These are phyloP conservation scores for Phytophthora rubi DNA, from an alignment of 352 stramenopile genomes.

Conservation along the genomic window DNA sequence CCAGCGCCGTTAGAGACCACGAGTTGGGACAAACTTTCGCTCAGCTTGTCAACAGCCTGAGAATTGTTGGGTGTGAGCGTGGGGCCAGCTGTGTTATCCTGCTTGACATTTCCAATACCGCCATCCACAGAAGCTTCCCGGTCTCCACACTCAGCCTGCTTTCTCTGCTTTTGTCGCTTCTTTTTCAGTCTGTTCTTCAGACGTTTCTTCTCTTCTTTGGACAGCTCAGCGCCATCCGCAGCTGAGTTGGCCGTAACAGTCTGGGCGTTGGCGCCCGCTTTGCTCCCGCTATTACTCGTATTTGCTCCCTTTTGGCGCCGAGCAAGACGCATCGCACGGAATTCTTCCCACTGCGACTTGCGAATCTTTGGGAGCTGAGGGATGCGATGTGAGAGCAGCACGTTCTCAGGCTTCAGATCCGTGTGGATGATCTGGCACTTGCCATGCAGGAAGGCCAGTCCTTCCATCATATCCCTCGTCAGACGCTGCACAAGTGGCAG, in stretches of 20 bases:
- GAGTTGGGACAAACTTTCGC: constrained; percentile 30
- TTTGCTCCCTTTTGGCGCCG: constrained; percentile 54
- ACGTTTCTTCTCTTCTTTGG: constrained; percentile 92
- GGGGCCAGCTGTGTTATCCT: constrained; percentile 32
- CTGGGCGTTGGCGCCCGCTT: background rate
- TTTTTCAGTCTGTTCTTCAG: constrained; percentile 96
- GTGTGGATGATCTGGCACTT: constrained; percentile 99
- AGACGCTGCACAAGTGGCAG: constrained; percentile 96
- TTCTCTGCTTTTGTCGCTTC: constrained; percentile 92
- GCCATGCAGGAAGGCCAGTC: constrained; percentile 97
- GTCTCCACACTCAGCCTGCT: constrained; percentile 36
- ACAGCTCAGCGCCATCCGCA: constrained; percentile 37
- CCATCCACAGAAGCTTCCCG: constrained; percentile 15
- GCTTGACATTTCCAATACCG: constrained; percentile 17
- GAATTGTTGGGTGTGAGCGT: constrained; percentile 19
- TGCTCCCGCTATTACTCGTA: constrained; percentile 2
- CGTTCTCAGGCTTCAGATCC: constrained; percentile 99
- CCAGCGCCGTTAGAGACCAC: constrained; percentile 10
- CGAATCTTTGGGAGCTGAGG: constrained; percentile 72
- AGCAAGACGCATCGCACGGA: constrained; percentile 42
- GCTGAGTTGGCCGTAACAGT: constrained; percentile 11
- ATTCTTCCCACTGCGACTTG: constrained; percentile 62
- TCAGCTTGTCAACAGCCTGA: constrained; percentile 22
- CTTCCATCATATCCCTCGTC: constrained; percentile 94
- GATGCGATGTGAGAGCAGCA: constrained; percentile 91